Conservation (phyloP, 306 rosid genomes). For the Potentilla sterilis region DNA sequence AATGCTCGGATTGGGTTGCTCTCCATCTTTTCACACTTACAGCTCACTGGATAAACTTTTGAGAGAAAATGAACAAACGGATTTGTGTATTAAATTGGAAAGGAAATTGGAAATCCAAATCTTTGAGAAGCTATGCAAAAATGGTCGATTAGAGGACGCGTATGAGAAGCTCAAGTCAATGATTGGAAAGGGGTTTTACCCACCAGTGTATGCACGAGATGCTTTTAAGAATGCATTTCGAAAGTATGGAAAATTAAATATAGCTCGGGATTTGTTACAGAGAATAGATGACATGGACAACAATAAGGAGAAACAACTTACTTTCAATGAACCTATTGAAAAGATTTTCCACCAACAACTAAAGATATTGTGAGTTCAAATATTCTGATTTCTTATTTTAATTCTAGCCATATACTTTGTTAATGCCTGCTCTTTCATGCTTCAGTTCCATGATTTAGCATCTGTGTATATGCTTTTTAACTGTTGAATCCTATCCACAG, state of each 20-base stretch:
- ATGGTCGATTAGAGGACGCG: constrained; percentile 51
- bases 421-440: neutral
- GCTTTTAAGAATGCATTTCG: constrained; percentile 46
- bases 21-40: constrained; percentile 52
- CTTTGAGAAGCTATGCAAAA: constrained; percentile 57
- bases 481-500: neutral
- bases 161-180: constrained; percentile 51
- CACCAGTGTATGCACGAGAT: constrained; percentile 56
- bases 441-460: neutral
- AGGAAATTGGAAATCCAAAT: constrained; percentile 51
- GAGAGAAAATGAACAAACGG: constrained; percentile 48
- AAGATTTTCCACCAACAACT: neutral
- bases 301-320: neutral
- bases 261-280: constrained; percentile 51
- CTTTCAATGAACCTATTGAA: neutral
- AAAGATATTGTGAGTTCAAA: neutral
- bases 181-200: constrained; percentile 50
- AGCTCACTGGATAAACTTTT: constrained; percentile 45
- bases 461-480: neutral
- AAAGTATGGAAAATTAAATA: constrained; percentile 46
- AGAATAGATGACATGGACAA: constrained; percentile 20
- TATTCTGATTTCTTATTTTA: neutral
- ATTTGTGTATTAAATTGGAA: constrained; percentile 49
- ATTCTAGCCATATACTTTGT: neutral
- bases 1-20: constrained; percentile 57